These are phyloP conservation scores for Ophiocordyceps robertsii DNA, from an alignment of 2,329 filamentous ascomycete species.

Conservation along the genomic window DNA sequence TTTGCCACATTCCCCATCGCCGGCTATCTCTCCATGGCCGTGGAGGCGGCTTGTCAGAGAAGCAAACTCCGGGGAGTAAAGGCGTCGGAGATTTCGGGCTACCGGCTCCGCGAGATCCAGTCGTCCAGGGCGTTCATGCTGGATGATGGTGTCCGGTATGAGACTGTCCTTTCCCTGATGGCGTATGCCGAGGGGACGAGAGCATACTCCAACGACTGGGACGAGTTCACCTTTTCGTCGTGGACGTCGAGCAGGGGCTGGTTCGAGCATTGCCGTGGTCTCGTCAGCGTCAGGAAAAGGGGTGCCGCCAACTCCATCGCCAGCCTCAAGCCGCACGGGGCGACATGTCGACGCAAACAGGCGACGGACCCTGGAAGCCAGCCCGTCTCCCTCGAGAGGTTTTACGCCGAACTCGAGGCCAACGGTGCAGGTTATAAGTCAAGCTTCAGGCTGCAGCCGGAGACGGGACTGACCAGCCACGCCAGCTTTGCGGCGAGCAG, in stretches of 20 bases:
- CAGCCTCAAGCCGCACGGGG: too few species aligned
- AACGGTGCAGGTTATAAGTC: too few species aligned
- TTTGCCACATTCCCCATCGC: slow-evolving; percentile 40
- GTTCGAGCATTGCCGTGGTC: slow-evolving; percentile 44
- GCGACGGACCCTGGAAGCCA: too few species aligned
- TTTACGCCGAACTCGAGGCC: too few species aligned
- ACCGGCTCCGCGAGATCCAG: slow-evolving; percentile 11
- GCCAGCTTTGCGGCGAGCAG: slow-evolving; percentile 5
- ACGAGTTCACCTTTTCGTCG: slow-evolving; percentile 43
- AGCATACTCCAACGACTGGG: slow-evolving; percentile 30
- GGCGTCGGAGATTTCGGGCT: slow-evolving; percentile 7
- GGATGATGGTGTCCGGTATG: slow-evolving; percentile 11
- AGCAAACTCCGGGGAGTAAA: slow-evolving; percentile 5
- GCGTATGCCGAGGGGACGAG: slow-evolving; percentile 13
- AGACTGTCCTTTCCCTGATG: slow-evolving; percentile 11
- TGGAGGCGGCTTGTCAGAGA: slow-evolving; percentile 29
- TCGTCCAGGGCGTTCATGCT: slow-evolving; percentile 13
- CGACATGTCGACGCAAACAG: too few species aligned
- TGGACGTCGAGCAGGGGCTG: slow-evolving; percentile 37
- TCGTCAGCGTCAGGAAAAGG: slow-evolving; percentile 24
- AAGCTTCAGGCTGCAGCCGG: too few species aligned
- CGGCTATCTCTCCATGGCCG: slow-evolving; percentile 36
- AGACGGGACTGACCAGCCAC: too few species aligned
- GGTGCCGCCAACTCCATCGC: too few species aligned
- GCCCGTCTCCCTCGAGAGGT: too few species aligned